Conservation (phyloP, 768 basidiomycete species). For the Daedalea quercina region DNA sequence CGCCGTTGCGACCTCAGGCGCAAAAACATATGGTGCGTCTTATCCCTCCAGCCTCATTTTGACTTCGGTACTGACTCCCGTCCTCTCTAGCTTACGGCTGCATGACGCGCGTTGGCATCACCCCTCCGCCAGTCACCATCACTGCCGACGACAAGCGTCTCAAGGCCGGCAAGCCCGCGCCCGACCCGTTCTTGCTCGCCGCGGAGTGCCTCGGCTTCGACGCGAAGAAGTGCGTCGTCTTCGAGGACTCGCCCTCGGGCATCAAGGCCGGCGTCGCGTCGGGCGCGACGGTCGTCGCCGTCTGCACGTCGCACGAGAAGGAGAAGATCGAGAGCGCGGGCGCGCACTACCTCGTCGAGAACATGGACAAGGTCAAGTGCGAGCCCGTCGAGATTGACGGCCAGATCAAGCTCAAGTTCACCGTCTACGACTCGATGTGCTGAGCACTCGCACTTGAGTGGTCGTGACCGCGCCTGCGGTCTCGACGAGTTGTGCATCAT, state of each 20-base stretch:
- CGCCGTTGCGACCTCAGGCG: conserved; percentile 70
- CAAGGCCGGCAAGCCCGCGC: conserved; percentile 57
- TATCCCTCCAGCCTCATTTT: background rate
- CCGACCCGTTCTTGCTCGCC: conserved; percentile 59
- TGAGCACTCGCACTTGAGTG: too few species aligned
- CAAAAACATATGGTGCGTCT: conserved; percentile 56
- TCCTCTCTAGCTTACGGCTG: conserved; percentile 48
- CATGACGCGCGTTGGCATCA: conserved; percentile 64
- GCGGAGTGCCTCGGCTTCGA: conserved; percentile 51
- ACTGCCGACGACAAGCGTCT: conserved; percentile 73
- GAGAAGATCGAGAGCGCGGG: conserved; percentile 47
- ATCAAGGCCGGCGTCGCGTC: conserved; percentile 67
- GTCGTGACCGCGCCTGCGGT: too few species aligned
- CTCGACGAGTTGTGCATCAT: too few species aligned
- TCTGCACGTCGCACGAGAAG: conserved; percentile 68
- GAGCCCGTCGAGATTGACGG: conserved; percentile 32
- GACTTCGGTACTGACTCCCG: conserved; percentile 7
- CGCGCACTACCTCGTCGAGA: conserved; percentile 49
- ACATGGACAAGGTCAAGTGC: conserved; percentile 44
- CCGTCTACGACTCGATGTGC: conserved; percentile 18
- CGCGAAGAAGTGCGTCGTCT: conserved; percentile 61
- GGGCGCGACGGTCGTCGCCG: conserved; percentile 67
- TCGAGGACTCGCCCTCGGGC: conserved; percentile 67
- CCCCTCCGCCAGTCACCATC: conserved; percentile 60
- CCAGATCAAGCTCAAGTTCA: conserved; percentile 34